Evolutionary conservation across 352 stramenopile species (phyloP), one percentile per base, ranked within the genome.

Genomic region (Phytopythium helicoides): DNA sequence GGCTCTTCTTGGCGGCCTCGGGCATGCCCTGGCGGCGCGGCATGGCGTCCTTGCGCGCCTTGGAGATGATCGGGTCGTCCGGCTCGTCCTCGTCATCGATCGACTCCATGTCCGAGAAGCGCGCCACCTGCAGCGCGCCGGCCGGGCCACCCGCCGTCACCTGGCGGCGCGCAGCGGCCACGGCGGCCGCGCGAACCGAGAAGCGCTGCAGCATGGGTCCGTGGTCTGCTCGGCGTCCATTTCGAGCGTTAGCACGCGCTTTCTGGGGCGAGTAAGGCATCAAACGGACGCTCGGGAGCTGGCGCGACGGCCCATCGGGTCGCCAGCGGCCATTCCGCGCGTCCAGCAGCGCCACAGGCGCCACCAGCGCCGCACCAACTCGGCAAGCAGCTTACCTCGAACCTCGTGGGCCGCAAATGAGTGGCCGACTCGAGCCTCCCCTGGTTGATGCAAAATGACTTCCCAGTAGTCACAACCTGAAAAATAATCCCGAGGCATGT

Each of bases 11-110:
- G 36, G 82, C 79, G 21, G 79, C 81, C 51, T 83, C 80, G 3
- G 81, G 82, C 71, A 89, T 89, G 34, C 56, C 76, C 68, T 90
- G 79, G 55, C 82, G 82, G 21, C 76, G 78, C 49, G 76, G 75
- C 62, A 76, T 64, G 15, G 57, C 54, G 66, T 87, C 73, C 28
- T 67, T 71, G 11, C 73, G 71, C 44, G 81, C 65, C 62, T 91
- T 91, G 52, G 73, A 72, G 49, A 87, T 83, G 60, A 88, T 79
- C 60, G 79, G 81, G 49, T 89, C 81, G 16, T 73, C 42, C 21
- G 73, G 74, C 38, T 91, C 81, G 41, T 91, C 81, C 45, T 89
- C 79, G 40, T 86, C 78, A 25, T 83, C 75, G 36, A 73, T 59
- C 25, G 57, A 76, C 52, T 87, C 81, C 40, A 80, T 65, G 39